Conservation (phyloP, 768 basidiomycete genomes). For the Amylocystis lapponica region DNA sequence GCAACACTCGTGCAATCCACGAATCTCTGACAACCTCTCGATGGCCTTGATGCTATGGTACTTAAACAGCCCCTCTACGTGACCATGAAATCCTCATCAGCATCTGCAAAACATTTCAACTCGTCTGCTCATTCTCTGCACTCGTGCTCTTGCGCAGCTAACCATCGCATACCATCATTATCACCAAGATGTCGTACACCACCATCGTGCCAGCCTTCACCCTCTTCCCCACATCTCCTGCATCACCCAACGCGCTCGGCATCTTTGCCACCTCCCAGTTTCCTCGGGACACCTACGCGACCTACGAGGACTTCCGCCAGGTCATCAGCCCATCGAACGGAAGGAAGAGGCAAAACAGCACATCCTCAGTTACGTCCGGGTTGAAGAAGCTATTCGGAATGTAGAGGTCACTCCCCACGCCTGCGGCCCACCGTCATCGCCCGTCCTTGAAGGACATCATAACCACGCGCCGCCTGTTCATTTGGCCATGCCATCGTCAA, state of each 20-base stretch:
- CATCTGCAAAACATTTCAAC: too few species aligned
- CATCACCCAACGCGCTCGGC: conserved; percentile 11
- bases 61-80: not conserved
- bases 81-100: not conserved
- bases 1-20: not conserved
- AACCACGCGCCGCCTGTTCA: too few species aligned
- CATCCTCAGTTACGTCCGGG: conserved; percentile 1
- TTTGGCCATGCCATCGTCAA: too few species aligned
- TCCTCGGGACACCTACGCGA: conserved; percentile 14
- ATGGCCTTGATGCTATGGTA: not conserved
- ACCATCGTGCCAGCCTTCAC: conserved; percentile 4
- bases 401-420: not conserved
- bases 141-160: not conserved
- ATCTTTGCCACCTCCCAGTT: conserved; percentile 12
- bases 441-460: too few species aligned
- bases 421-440: too few species aligned
- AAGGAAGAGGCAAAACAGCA: conserved; percentile 10
- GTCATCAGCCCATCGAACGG: conserved; percentile 13
- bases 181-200: conserved; percentile 10
- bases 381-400: conserved; percentile 17
- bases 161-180: not conserved
- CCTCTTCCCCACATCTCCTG: conserved; percentile 7
- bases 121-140: not conserved
- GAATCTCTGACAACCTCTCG: not conserved
- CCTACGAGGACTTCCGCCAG: conserved; percentile 17